Percentiles rank a stretch among this genome's conserved stretches.
These are phyloP conservation scores for Cystobasidium tubakii DNA, from an alignment of 768 basidiomycete species.

Conservation along the genomic window DNA sequence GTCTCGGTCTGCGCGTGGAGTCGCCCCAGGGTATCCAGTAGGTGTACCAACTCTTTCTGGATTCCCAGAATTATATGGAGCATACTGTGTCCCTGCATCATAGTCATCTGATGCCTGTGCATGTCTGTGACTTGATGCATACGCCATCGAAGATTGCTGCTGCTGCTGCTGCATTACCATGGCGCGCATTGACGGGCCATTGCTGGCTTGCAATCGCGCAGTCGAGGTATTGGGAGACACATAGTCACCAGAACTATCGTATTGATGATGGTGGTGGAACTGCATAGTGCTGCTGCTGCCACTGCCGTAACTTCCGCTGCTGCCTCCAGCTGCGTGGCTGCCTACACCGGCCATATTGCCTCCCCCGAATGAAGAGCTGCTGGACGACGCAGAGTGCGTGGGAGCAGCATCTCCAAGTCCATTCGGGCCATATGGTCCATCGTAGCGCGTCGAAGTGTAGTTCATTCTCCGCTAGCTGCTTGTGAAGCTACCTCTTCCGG, in stretches of 20 bases:
- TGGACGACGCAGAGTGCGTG: conserved; percentile 3
- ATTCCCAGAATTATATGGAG: background rate
- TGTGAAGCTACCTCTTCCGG: background rate
- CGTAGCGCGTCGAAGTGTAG: conserved; percentile 27
- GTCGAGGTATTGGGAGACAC: background rate
- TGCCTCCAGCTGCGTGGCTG: background rate
- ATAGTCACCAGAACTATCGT: conserved; percentile 30
- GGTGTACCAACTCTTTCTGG: background rate
- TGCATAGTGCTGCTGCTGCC: background rate
- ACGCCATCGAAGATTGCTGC: background rate
- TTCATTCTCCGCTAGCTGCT: conserved; percentile 12
- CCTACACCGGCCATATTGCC: conserved; percentile 14
- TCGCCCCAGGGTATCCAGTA: background rate
- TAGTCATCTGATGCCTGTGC: conserved; percentile 33
- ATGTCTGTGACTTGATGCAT: conserved; percentile 8
- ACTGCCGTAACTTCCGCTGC: conserved; percentile 19
- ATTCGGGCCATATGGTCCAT: conserved; percentile 15
- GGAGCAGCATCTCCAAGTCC: background rate
- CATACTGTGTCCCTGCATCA: conserved; percentile 4
- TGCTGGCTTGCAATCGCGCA: background rate
- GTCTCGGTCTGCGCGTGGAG: conserved; percentile 12
- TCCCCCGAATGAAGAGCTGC: background rate
- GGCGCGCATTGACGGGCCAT: conserved; percentile 1
- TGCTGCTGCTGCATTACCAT: conserved; percentile 24
- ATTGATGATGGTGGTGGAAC: conserved; percentile 10